Conservation (phyloP, 495 filamentous ascomycete species). For the Hamigera avellanea region DNA sequence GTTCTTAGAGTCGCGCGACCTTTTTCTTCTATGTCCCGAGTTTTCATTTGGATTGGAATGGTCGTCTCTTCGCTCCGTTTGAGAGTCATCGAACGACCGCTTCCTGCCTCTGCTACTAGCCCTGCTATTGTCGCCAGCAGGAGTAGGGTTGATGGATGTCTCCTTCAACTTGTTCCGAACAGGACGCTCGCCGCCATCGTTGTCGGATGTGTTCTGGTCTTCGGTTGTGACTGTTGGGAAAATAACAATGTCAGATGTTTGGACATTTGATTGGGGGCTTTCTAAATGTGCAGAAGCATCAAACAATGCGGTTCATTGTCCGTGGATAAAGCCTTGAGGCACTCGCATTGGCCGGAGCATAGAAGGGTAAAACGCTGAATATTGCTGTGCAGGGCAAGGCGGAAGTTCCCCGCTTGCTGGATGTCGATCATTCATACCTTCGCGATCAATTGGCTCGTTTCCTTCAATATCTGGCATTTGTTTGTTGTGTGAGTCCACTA, state of each 20-base stretch:
- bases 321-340: no score
- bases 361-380: no score
- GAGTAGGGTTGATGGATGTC: constrained; percentile 39
- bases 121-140: constrained; percentile 9
- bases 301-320: no score
- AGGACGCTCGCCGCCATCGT: constrained; percentile 41
- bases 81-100: constrained; percentile 43
- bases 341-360: no score
- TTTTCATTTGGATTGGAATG: constrained; percentile 9
- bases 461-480: no score
- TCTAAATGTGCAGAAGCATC: no score
- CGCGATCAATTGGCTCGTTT: no score
- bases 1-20: constrained; percentile 33
- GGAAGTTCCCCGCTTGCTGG: no score
- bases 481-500: no score
- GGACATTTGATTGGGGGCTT: neutral
- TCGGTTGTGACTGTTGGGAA: constrained; percentile 12
- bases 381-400: no score
- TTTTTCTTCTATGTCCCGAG: constrained; percentile 24
- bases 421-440: no score
- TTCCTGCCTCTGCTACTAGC: constrained; percentile 37
- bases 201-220: constrained; percentile 30
- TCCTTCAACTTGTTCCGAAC: constrained; percentile 52
- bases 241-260: no score
- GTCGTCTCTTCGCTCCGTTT: constrained; percentile 16